These are phyloP conservation scores for Fusarium lyarnte DNA, from an alignment of 2,329 filamentous ascomycete species.

Conservation along the genomic window DNA sequence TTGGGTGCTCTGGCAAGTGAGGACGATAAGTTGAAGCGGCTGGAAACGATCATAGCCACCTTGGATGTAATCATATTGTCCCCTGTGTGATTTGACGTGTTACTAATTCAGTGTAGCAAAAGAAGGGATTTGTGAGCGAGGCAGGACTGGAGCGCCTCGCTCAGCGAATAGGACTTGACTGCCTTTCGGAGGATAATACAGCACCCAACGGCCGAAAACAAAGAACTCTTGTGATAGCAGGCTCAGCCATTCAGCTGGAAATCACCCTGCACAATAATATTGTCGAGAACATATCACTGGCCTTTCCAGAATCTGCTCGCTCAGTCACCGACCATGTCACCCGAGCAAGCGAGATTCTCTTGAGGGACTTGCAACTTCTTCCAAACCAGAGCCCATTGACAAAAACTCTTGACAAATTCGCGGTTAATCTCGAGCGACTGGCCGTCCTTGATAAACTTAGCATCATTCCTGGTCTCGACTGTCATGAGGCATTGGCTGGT, in stretches of 20 bases:
- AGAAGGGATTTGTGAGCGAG: conserved; percentile 75
- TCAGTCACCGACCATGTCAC: conserved; percentile 69
- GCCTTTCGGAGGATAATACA: conserved; percentile 65
- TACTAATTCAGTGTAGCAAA: conserved; percentile 45
- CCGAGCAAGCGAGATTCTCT: conserved; percentile 71
- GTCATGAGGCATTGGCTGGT: conserved; percentile 79
- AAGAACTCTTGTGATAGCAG: conserved; percentile 69
- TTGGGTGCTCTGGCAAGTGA: conserved; percentile 57
- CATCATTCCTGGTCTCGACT: conserved; percentile 73
- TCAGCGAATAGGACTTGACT: conserved; percentile 72
- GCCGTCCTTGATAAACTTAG: conserved; percentile 78
- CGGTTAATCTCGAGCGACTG: conserved; percentile 75
- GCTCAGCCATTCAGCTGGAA: conserved; percentile 68
- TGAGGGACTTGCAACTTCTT: conserved; percentile 69
- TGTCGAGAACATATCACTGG: conserved; percentile 69
- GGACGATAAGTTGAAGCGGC: conserved; percentile 64
- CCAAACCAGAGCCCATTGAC: conserved; percentile 72
- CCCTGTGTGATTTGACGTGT: background rate
- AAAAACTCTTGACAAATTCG: conserved; percentile 75
- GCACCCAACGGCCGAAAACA: conserved; percentile 59
- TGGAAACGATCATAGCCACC: conserved; percentile 61
- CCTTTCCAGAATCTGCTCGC: conserved; percentile 68
- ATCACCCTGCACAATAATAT: conserved; percentile 70
- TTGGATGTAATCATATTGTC: conserved; percentile 54
- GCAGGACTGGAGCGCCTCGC: conserved; percentile 78